phyloP scores from a whole-genome alignment of 345 rosid genomes.

The Mangifera indica region DNA sequence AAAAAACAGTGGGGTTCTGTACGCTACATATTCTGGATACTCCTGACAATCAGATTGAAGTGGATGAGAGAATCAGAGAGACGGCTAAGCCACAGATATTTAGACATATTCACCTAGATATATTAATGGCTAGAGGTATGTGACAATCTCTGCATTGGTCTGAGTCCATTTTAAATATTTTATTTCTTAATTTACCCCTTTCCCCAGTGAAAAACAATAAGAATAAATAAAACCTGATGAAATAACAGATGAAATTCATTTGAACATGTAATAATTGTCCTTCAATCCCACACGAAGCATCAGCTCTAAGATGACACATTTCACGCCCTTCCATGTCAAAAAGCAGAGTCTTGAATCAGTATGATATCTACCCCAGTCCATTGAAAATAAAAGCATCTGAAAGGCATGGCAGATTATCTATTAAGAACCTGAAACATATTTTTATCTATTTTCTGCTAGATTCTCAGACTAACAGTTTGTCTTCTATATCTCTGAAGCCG shows the following conservation, averaged over 20 bases:
- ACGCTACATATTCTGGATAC: slow-evolving; percentile 75
- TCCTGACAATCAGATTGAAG: slow-evolving; percentile 57
- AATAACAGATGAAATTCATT: neutral
- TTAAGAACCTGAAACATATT: neutral
- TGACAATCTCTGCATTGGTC: neutral
- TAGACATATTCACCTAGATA: slow-evolving; percentile 13
- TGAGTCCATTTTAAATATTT: neutral
- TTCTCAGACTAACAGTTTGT: neutral
- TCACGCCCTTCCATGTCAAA: neutral
- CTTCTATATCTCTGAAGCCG: neutral
- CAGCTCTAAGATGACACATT: neutral
- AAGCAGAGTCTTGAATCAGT: neutral
- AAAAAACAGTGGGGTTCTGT: slow-evolving; percentile 59
- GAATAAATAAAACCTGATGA: neutral
- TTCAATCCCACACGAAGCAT: neutral
- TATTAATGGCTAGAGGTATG: neutral
- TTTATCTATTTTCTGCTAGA: neutral
- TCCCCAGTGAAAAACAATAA: neutral
- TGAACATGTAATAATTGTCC: neutral
- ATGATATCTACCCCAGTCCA: neutral
- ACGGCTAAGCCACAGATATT: slow-evolving; percentile 6
- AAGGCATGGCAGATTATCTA: neutral
- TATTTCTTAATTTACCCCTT: neutral
- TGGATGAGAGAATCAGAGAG: slow-evolving; percentile 22
- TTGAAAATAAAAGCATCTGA: neutral